A percentile compares a stretch with the other conserved stretches of the same genome.
phyloP scores from a whole-genome alignment of 495 filamentous ascomycete species.

The Penicillium nucicola region DNA sequence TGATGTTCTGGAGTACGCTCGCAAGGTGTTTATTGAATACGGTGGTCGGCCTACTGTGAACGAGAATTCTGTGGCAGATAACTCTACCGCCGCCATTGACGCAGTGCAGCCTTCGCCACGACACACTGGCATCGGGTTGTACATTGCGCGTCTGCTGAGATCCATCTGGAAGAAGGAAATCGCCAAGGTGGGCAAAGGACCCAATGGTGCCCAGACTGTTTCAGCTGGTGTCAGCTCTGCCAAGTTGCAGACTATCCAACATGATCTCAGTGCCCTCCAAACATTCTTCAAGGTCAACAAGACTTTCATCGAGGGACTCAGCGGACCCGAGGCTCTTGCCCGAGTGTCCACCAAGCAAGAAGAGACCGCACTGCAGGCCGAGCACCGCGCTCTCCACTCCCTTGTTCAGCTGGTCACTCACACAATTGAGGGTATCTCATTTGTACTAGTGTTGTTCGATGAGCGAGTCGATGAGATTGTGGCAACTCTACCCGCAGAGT shows the following conservation, averaged over 20 bases:
- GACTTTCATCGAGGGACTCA: constrained; percentile 85
- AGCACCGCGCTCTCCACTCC: constrained; percentile 88
- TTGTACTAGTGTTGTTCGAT: constrained; percentile 89
- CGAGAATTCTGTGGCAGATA: constrained; percentile 68
- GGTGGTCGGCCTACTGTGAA: constrained; percentile 79
- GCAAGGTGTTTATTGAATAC: constrained; percentile 82
- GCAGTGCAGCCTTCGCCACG: constrained; percentile 82
- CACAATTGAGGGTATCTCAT: constrained; percentile 93
- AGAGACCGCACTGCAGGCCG: constrained; percentile 83
- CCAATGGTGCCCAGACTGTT: constrained; percentile 52
- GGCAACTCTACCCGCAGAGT: constrained; percentile 65
- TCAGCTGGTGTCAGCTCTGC: constrained; percentile 48
- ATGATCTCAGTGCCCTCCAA: constrained; percentile 71
- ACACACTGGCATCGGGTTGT: constrained; percentile 82
- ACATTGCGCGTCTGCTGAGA: constrained; percentile 79
- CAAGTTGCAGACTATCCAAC: constrained; percentile 74
- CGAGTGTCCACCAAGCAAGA: constrained; percentile 75
- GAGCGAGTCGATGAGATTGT: constrained; percentile 88
- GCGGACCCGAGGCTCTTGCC: constrained; percentile 75
- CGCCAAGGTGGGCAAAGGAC: constrained; percentile 51
- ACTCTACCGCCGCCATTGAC: constrained; percentile 60
- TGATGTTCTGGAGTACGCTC: constrained; percentile 74
- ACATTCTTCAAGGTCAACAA: constrained; percentile 82
- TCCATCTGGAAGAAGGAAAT: constrained; percentile 78
- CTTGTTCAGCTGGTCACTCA: constrained; percentile 76